Evolutionary conservation across 345 rosid genomes (phyloP).

Genomic region (Salix udensis): DNA sequence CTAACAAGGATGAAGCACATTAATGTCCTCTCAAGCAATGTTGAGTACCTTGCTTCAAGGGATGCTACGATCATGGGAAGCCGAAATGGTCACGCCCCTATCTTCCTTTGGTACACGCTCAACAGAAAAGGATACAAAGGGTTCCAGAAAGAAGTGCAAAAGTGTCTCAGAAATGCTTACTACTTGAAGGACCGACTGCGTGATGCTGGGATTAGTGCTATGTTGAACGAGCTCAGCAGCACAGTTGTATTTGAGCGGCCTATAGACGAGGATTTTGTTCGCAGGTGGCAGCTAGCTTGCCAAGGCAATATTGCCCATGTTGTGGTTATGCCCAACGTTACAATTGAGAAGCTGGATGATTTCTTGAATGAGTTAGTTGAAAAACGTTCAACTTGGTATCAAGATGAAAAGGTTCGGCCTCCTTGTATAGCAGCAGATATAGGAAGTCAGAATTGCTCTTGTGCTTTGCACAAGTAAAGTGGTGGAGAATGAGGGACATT

Average conservation of each 20-base stretch:
- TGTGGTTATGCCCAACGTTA: slow-evolving; percentile 91
- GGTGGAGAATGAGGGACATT: background rate
- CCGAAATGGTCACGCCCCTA: slow-evolving; percentile 93
- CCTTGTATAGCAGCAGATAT: slow-evolving; percentile 67
- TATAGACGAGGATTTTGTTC: slow-evolving; percentile 75
- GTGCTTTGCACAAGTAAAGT: slow-evolving; percentile 56
- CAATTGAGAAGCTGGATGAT: slow-evolving; percentile 68
- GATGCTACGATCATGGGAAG: slow-evolving; percentile 99
- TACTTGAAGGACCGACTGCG: slow-evolving; percentile 66
- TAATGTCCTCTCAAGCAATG: slow-evolving; percentile 75
- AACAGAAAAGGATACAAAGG: slow-evolving; percentile 89
- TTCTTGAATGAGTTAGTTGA: slow-evolving; percentile 62
- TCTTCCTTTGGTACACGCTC: slow-evolving; percentile 94
- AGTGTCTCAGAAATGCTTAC: slow-evolving; percentile 86
- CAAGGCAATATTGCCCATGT: slow-evolving; percentile 82
- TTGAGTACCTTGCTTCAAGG: slow-evolving; percentile 90
- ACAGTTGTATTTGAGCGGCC: slow-evolving; percentile 96
- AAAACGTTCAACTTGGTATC: slow-evolving; percentile 60
- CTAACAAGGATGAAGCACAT: slow-evolving; percentile 80
- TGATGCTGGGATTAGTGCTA: slow-evolving; percentile 75
- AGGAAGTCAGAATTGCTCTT: slow-evolving; percentile 61
- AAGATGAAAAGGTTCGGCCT: slow-evolving; percentile 36
- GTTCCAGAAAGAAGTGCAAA: slow-evolving; percentile 93
- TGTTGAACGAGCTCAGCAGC: slow-evolving; percentile 93
- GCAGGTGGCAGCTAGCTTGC: slow-evolving; percentile 96